Evolutionary conservation across 176 grass and related monocot species (phyloP).

Genomic region (Aegilops bicornis): DNA sequence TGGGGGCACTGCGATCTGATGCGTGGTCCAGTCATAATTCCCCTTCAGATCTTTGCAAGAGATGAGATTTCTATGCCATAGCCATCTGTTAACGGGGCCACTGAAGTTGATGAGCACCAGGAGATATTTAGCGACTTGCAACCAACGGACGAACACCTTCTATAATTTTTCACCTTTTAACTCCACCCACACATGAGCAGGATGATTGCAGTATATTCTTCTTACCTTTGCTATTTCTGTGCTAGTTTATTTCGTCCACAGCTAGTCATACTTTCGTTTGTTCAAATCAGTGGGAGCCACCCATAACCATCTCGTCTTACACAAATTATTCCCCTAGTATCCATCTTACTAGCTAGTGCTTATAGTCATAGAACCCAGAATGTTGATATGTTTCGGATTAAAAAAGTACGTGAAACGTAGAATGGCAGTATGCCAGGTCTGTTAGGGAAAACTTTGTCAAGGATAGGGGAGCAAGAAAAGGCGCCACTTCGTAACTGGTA

Average conservation of each 20-base stretch:
- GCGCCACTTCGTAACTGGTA: neutral
- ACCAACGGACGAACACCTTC: neutral
- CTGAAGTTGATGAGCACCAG: neutral
- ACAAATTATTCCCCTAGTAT: neutral
- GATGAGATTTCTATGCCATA: neutral
- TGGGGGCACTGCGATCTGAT: constrained; percentile 1
- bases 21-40: constrained; percentile 15
- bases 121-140: neutral
- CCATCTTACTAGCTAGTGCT: neutral
- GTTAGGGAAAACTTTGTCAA: neutral
- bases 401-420: neutral
- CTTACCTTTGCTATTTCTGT: neutral
- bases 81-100: neutral
- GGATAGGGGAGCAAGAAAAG: neutral
- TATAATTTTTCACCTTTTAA: neutral
- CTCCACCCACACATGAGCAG: neutral
- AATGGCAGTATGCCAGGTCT: neutral
- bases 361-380: neutral
- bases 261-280: neutral
- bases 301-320: neutral
- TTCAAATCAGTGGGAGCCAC: neutral
- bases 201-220: neutral
- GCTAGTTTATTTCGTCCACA: neutral
- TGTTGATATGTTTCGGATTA: no score
- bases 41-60: constrained; percentile 9